Base-by-base conservation (phyloP, 306 rosid genomes). In the Fagus sylvatica region DNA sequence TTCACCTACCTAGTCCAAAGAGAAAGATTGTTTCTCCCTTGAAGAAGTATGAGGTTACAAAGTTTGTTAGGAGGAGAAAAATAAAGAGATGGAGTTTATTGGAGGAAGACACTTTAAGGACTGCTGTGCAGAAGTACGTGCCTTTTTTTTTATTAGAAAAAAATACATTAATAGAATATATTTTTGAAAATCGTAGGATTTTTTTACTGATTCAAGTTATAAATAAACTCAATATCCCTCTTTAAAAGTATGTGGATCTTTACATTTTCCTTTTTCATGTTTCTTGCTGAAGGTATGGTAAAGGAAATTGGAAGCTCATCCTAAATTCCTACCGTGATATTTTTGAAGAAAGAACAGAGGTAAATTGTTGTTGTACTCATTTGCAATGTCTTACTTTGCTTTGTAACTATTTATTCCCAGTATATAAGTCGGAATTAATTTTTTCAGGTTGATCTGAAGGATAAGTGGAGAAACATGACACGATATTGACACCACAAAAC, bases 401-500 rank as follows among this genome's bases (percentile, higher is more conserved):
- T 69, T 56, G 4, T 41, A 32, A 61, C 4, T 75, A 32, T 55
- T 19, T 69, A 33, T 37, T 2, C 36, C 46, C 33, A 32, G 22
- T 61, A 33, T 79, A 51, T 72, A 48, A 76, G 71, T 49, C 6
- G 28, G 33, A 68, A 4, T 68, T 72, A 53, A 34, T 10, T 48
- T 78, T 71, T 61, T 37, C 76, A 92, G 97, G 98, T 89, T 73
- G 97, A 94, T 89, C 78, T 94, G 74, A 94, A 94, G 88, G 98
- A 94, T 82, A 92, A 92, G 64, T 94, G 97, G 98, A 83, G 97
- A 81, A 94, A 92, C 76, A 76, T 94, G 97, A 73, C 78, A 7
- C 79, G 84, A 62, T 74, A 77, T 42, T 64, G 72, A 62, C 59
- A 46, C 66, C 22, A 54, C 61, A 32, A 19, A 7, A 12, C 17